Evolutionary conservation across 202 grass and related monocot genomes (phyloP), one percentile per base, ranked within the genome.

Genomic region (Hordeum pubiflorum): DNA sequence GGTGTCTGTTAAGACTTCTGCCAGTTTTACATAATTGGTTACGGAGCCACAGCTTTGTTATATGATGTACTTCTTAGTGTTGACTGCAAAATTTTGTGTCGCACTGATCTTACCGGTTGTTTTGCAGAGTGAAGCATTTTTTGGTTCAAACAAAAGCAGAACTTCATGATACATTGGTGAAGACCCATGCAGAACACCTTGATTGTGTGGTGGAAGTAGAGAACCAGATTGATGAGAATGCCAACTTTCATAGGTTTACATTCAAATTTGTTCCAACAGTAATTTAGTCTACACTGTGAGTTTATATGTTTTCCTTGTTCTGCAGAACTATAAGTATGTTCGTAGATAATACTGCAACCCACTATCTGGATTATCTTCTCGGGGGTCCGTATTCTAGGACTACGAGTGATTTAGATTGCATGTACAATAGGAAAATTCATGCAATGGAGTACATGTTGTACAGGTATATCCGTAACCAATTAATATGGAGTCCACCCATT

Each of bases 201-300:
- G 94, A 97, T 71, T 93, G 84, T 79, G 83, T 97, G 54, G 72
- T 97, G 76, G 92, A 97, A 94, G 83, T 94, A 61, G 75, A 90
- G 79, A 97, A 79, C 72, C 79, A 20, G 77, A 97, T 97, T 84
- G 80, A 71, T 59, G 78, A 80, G 80, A 97, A 97, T 81, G 83
- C 90, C 24, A 72, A 91, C 64, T 97, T 94, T 82, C 94, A 97
- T 72, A 83, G 94, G 94, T 97, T 84, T 83, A 79, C 8, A 56
- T 70, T 60, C 58, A 31, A 82, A 78, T 40, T 58, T 77, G 61
- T 58, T 63, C 2, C 67, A 63, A 75, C 40, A 62, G 58, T 44
- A 80, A 65, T 73, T 86, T 75, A 57, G 24, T 72, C 62, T 77
- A 41, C 36, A 9, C 74, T 10, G 23, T 61, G 18, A 84, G 43